Percentiles rank a stretch among this genome's conserved stretches.
Conservation (phyloP, 306 rosid species). For the Mucuna pruriens region DNA sequence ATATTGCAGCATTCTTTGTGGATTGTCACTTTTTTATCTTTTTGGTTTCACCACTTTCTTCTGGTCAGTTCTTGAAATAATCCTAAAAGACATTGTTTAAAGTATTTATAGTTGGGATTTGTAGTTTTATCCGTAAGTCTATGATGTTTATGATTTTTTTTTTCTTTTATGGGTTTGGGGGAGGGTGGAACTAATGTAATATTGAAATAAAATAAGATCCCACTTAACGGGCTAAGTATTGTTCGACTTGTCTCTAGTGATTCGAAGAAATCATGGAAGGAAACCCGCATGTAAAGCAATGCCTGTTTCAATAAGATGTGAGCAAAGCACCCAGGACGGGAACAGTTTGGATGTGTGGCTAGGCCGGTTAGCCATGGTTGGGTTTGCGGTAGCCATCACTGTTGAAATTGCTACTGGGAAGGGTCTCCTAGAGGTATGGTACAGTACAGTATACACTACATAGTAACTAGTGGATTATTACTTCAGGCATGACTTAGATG, state of each 20-base stretch:
- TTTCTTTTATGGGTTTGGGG: constrained; percentile 8
- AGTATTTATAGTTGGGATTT: not conserved
- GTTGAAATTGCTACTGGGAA: constrained; percentile 87
- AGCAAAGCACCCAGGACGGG: constrained; percentile 66
- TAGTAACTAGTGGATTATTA: not conserved
- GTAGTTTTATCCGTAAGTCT: not conserved
- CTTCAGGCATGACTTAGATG: constrained; percentile 30
- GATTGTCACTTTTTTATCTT: not conserved
- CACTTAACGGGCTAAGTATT: not conserved
- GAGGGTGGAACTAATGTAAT: not conserved
- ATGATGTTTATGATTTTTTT: not conserved
- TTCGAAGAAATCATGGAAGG: constrained; percentile 52
- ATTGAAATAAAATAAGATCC: constrained; percentile 5
- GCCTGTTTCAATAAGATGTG: constrained; percentile 71
- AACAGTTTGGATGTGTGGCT: constrained; percentile 82
- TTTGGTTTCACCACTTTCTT: not conserved
- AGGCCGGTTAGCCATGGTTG: constrained; percentile 89
- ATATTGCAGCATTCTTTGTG: not conserved
- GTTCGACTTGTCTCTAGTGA: constrained; percentile 50
- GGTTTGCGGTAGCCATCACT: constrained; percentile 75
- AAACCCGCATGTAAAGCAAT: constrained; percentile 47
- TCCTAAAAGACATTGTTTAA: not conserved
- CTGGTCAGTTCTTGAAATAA: not conserved
- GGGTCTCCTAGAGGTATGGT: constrained; percentile 88
- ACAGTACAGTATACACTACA: not conserved